These are phyloP conservation scores for Russula brevipes DNA, from an alignment of 768 basidiomycete genomes.

Conservation along the genomic window DNA sequence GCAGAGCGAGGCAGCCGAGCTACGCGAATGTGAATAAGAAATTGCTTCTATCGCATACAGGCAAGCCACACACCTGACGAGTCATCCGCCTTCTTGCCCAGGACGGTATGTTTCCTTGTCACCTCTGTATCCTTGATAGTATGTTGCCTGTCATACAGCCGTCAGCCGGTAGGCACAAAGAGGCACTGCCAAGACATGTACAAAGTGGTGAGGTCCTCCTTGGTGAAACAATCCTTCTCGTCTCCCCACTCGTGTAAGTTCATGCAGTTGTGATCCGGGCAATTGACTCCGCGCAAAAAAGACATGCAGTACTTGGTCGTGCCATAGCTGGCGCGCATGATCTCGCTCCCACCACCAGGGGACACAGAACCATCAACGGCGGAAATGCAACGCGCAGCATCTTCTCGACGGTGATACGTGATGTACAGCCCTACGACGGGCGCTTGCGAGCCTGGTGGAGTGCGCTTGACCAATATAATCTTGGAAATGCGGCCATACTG, in stretches of 20 bases:
- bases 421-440: conserved; percentile 93
- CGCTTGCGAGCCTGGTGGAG: conserved; percentile 61
- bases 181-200: conserved; percentile 37
- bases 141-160: conserved; percentile 60
- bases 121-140: conserved; percentile 87
- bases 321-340: conserved; percentile 91
- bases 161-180: conserved; percentile 10
- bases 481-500: conserved; percentile 98
- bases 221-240: conserved; percentile 95
- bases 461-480: conserved; percentile 88
- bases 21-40: conserved; percentile 22
- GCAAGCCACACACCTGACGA: conserved; percentile 17
- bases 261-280: conserved; percentile 87
- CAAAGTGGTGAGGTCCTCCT: conserved; percentile 92
- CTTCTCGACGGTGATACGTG: conserved; percentile 90
- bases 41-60: neutral
- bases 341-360: conserved; percentile 82
- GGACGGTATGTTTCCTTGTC: conserved; percentile 44
- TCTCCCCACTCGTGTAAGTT: conserved; percentile 98
- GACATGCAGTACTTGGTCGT: conserved; percentile 98
- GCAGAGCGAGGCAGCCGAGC: conserved; percentile 57
- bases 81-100: conserved; percentile 55
- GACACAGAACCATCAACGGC: conserved; percentile 90
- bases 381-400: conserved; percentile 87
- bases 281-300: conserved; percentile 80